Evolutionary conservation across 441 rosid species (phyloP).

Genomic region (Metrosideros polymorpha): DNA sequence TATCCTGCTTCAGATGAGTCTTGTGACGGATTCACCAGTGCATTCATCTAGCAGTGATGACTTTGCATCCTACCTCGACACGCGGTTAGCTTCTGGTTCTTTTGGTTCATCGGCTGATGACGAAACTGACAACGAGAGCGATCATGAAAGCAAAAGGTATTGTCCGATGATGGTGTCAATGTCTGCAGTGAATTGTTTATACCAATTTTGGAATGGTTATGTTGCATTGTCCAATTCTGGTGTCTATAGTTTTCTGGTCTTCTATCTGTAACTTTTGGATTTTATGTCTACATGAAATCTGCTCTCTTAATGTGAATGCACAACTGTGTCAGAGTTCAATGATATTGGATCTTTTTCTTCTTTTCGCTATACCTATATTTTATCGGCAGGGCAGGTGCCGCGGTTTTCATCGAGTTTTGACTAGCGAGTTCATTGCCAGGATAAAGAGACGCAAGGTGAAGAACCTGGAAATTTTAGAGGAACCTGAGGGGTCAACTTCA

Average conservation of each 20-base stretch:
- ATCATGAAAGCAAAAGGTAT: conserved; percentile 20
- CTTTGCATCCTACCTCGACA: conserved; percentile 47
- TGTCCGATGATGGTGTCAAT: background rate
- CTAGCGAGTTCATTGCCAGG: conserved; percentile 24
- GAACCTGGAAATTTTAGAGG: conserved; percentile 20
- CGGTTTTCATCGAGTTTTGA: background rate
- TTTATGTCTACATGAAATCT: background rate
- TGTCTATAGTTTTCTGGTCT: background rate
- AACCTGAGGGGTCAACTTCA: conserved; percentile 20
- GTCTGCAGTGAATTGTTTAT: background rate
- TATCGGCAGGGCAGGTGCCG: background rate
- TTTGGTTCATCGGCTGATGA: conserved; percentile 20
- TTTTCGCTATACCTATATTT: background rate
- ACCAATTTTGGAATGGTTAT: background rate
- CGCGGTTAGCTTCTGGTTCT: conserved; percentile 27
- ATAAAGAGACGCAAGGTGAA: conserved; percentile 49
- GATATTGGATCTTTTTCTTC: background rate
- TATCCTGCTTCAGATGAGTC: conserved; percentile 36
- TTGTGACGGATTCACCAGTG: conserved; percentile 49
- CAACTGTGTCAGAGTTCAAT: background rate
- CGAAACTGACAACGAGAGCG: background rate
- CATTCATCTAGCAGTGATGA: conserved; percentile 60
- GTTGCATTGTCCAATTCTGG: background rate
- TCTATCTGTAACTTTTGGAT: background rate
- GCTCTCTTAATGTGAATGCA: background rate